Percentiles rank a stretch among this genome's conserved stretches.
Conservation (phyloP, 2,329 filamentous ascomycete species). For the Penicillium sp. region DNA sequence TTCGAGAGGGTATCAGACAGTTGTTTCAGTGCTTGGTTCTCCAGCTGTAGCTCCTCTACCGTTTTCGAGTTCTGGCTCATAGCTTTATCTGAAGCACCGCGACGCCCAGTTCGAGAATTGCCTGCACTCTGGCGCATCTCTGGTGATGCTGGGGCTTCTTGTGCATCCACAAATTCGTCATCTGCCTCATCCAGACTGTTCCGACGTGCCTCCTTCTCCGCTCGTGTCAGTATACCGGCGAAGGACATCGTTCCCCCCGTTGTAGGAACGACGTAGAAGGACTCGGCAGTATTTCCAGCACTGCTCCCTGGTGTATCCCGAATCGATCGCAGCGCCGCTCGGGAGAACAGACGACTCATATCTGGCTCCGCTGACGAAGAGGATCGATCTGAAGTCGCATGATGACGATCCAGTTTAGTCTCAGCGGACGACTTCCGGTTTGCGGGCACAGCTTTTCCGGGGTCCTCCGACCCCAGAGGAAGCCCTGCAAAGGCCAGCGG, state of each 20-base stretch:
- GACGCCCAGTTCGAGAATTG: slow-evolving; percentile 22
- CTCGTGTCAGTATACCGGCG: slow-evolving; percentile 69
- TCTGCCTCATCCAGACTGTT: slow-evolving; percentile 60
- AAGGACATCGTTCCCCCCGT: slow-evolving; percentile 90
- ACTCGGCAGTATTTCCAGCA: slow-evolving; percentile 57
- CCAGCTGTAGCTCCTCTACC: slow-evolving; percentile 79
- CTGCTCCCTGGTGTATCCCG: slow-evolving; percentile 58
- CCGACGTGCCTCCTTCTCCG: slow-evolving; percentile 41
- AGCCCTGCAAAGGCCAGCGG: slow-evolving; percentile 90
- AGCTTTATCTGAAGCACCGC: slow-evolving; percentile 25
- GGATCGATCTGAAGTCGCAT: slow-evolving; percentile 38
- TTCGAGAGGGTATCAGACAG: slow-evolving; percentile 81
- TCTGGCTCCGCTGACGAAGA: slow-evolving; percentile 59
- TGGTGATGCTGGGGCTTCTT: slow-evolving; percentile 57
- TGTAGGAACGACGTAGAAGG: slow-evolving; percentile 91
- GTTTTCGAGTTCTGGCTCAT: slow-evolving; percentile 53
- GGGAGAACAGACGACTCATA: slow-evolving; percentile 75
- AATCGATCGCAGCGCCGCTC: slow-evolving; percentile 74
- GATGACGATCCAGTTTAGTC: slow-evolving; percentile 36
- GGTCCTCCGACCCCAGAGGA: slow-evolving; percentile 58
- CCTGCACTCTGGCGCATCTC: slow-evolving; percentile 44
- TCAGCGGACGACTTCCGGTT: slow-evolving; percentile 33
- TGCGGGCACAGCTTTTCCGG: slow-evolving; percentile 21
- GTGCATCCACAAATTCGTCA: slow-evolving; percentile 86
- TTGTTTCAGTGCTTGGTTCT: slow-evolving; percentile 80